These are phyloP conservation scores for Aspergillus versicolor DNA, from an alignment of 2,329 filamentous ascomycete genomes.

Conservation along the genomic window DNA sequence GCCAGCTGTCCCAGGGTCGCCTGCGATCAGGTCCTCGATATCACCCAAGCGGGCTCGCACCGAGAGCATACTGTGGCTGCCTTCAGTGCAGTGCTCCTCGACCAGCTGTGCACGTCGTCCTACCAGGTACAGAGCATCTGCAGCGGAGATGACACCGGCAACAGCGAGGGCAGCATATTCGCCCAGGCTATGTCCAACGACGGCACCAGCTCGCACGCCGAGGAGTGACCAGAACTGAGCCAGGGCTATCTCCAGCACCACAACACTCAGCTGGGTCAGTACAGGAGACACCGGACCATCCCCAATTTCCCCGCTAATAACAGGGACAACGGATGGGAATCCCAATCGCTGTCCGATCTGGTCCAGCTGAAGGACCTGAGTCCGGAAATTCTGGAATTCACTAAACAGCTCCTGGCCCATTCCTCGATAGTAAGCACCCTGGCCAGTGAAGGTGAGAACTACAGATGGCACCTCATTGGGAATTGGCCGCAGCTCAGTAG, in stretches of 20 bases:
- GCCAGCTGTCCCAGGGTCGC: background rate
- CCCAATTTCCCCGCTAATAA: conserved; percentile 41
- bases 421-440: conserved; percentile 8
- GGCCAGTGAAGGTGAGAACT: conserved; percentile 13
- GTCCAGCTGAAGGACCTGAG: conserved; percentile 24
- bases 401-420: conserved; percentile 28
- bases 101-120: conserved; percentile 68
- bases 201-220: conserved; percentile 45
- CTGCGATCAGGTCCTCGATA: conserved; percentile 40
- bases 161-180: conserved; percentile 37
- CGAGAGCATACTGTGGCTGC: conserved; percentile 68
- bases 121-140: conserved; percentile 60
- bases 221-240: conserved; percentile 27
- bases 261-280: conserved; percentile 37
- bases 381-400: conserved; percentile 15
- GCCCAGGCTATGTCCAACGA: conserved; percentile 51
- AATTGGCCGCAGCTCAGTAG: conserved; percentile 55
- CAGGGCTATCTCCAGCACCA: conserved; percentile 44
- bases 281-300: conserved; percentile 8
- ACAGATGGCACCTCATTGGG: conserved; percentile 10
- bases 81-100: conserved; percentile 62
- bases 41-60: conserved; percentile 44
- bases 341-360: conserved; percentile 20
- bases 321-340: conserved; percentile 25
- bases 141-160: conserved; percentile 33